phyloP scores from a whole-genome alignment of 2,329 filamentous ascomycete species.

The Paecilomyces sp. region DNA sequence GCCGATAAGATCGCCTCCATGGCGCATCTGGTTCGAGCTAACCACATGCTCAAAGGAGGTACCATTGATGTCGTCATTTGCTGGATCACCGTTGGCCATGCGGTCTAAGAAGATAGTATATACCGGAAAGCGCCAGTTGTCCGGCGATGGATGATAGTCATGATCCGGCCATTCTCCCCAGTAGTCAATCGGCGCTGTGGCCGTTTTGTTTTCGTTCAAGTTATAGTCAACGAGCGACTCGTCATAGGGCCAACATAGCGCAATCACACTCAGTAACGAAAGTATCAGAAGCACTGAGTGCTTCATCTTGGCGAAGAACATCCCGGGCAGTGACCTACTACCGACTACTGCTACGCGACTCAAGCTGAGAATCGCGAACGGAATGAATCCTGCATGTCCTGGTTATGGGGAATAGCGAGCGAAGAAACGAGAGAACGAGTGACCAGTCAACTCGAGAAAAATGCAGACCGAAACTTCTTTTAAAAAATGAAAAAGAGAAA shows the following conservation, averaged over 20 bases:
- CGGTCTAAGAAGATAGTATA: conserved; percentile 54
- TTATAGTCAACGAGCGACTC: conserved; percentile 44
- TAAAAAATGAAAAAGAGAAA: background rate
- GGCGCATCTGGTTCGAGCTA: conserved; percentile 49
- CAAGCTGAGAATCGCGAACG: background rate
- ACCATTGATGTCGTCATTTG: conserved; percentile 51
- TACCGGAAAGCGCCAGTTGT: conserved; percentile 53
- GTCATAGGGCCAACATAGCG: conserved; percentile 27
- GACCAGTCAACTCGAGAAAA: background rate
- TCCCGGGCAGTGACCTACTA: background rate
- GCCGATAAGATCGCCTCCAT: conserved; percentile 50
- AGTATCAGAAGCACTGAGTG: background rate
- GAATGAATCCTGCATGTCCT: background rate
- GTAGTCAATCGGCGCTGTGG: conserved; percentile 47
- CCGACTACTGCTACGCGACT: background rate
- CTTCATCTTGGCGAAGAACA: background rate
- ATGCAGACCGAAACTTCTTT: background rate
- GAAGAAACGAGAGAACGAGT: background rate
- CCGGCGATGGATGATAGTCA: conserved; percentile 42
- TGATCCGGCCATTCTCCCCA: conserved; percentile 43
- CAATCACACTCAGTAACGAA: background rate
- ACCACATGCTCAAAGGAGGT: conserved; percentile 50
- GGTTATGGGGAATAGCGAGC: background rate
- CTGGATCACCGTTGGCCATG: conserved; percentile 52
- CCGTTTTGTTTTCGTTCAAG: conserved; percentile 48